These are phyloP conservation scores for Mucor racemosus DNA, from an alignment of 371 early-diverging fungal species.

Conservation along the genomic window DNA sequence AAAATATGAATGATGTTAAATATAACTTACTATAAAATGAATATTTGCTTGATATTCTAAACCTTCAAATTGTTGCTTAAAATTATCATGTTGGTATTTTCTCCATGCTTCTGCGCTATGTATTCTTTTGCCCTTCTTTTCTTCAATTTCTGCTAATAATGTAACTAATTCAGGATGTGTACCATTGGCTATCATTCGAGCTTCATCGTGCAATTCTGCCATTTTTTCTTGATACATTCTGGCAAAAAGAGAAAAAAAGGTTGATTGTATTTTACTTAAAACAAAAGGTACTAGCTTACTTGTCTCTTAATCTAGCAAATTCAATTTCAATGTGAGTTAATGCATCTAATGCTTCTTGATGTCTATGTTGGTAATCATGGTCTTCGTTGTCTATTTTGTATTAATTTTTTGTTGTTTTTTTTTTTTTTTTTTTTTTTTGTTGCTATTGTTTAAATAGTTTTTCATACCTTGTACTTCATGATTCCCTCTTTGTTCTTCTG, in stretches of 20 bases:
- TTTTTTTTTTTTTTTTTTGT: constrained; percentile 1
- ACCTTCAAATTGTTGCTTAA: constrained; percentile 53
- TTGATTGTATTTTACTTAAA: too few relatives aligned
- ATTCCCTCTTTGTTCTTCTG: constrained; percentile 13
- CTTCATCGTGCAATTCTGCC: constrained; percentile 62
- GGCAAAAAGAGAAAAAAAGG: too few relatives aligned
- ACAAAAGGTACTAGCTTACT: background rate
- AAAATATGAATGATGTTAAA: background rate
- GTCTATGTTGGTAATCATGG: constrained; percentile 38
- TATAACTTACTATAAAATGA: constrained; percentile 48
- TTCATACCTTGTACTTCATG: constrained; percentile 18
- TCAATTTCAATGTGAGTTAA: constrained; percentile 58
- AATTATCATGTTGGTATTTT: constrained; percentile 53
- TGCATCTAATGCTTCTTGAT: constrained; percentile 55
- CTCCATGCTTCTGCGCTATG: constrained; percentile 62
- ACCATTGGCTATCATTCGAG: constrained; percentile 62
- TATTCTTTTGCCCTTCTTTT: constrained; percentile 56
- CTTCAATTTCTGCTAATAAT: constrained; percentile 63
- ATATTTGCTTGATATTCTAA: constrained; percentile 62
- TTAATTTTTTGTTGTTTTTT: background rate
- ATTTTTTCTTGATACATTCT: constrained; percentile 69
- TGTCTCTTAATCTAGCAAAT: constrained; percentile 52
- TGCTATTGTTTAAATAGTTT: background rate
- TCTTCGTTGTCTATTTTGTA: constrained; percentile 23
- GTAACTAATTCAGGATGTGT: constrained; percentile 64